A percentile compares a stretch with the other conserved stretches of the same genome.
These are phyloP conservation scores for Eutrema salsugineum DNA, from an alignment of 441 rosid genomes.

Conservation along the genomic window DNA sequence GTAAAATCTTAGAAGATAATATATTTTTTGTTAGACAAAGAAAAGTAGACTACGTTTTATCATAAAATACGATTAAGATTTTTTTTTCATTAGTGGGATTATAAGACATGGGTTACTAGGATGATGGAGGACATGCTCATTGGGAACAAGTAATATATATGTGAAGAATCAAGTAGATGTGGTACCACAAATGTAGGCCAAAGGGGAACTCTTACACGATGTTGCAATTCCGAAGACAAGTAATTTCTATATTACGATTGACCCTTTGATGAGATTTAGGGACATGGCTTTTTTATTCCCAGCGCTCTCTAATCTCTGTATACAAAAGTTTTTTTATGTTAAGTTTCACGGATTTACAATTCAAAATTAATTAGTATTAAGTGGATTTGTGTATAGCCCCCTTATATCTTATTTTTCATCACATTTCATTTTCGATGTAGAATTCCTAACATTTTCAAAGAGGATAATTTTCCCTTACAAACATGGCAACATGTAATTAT, in stretches of 20 bases:
- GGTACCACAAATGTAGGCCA: conserved; percentile 35
- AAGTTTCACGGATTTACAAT: neutral
- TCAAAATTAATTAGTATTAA: neutral
- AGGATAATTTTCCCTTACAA: neutral
- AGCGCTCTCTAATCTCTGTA: neutral
- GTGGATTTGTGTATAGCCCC: too few species aligned
- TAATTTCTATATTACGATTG: conserved; percentile 15
- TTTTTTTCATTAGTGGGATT: conserved; percentile 12
- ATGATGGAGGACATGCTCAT: conserved; percentile 24
- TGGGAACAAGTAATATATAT: conserved; percentile 13
- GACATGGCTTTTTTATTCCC: conserved; percentile 4
- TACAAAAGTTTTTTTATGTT: neutral
- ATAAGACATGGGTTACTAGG: conserved; percentile 18
- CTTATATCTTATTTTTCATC: neutral
- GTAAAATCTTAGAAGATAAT: neutral
- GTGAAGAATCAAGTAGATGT: conserved; percentile 24
- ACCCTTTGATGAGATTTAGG: conserved; percentile 29
- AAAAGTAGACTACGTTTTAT: neutral
- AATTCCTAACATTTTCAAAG: neutral
- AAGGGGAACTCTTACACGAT: conserved; percentile 31
- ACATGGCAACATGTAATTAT: neutral
- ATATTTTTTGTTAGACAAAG: neutral
- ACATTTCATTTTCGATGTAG: neutral
- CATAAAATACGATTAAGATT: neutral
- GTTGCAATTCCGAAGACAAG: conserved; percentile 38